Base-by-base conservation (phyloP, 192 early-diverging fungal species). In the Umbelopsis sp. region DNA sequence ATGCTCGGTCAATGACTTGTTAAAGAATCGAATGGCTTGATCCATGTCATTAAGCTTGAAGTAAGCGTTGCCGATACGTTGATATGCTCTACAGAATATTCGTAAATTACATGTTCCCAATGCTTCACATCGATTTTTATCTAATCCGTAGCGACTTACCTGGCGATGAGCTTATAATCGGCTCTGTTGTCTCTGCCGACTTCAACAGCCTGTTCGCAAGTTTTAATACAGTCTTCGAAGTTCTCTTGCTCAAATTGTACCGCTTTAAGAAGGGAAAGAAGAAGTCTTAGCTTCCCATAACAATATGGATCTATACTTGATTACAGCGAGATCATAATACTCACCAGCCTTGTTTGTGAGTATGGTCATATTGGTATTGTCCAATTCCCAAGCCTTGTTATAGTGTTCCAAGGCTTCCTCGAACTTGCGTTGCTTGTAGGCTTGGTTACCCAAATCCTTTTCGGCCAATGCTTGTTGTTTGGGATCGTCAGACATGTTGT, bases 1-100 rank as follows among this genome's bases (percentile, higher is more conserved):
- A 73, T 98, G 95, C 83, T 99, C 97, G 13, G 95, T 87, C 46
- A 98, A 84, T 4, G 97, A 98, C 86, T 94, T 95, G 52, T 92
- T 79, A 79, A 90, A 99, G 84, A 82, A 95, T 73, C 92, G 91
- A 80, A 98, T 98, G 61, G 97, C 97, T 48, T 94, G 90, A 65
- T 87, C 83, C 48, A 91, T 52, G 55, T 96, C 87, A 70, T 91
- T 84, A 68, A 86, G 77, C 81, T 97, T 96, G 75, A 72, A 68
- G 81, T 96, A 96, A 10, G 95, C 91, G 71, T 86, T 93, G 55
- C 94, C 97, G 64, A 97, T 96, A 65, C 97, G 91, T 27, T 86
- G 94, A 55, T 94, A 86, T 20, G 95, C 96, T 84, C 94, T 98
- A 61, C 6, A 44, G 23, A 35, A 25, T 4, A 15, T 48, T 47